These are phyloP conservation scores for Pythium chondricola DNA, from an alignment of 352 stramenopile species.

Conservation along the genomic window DNA sequence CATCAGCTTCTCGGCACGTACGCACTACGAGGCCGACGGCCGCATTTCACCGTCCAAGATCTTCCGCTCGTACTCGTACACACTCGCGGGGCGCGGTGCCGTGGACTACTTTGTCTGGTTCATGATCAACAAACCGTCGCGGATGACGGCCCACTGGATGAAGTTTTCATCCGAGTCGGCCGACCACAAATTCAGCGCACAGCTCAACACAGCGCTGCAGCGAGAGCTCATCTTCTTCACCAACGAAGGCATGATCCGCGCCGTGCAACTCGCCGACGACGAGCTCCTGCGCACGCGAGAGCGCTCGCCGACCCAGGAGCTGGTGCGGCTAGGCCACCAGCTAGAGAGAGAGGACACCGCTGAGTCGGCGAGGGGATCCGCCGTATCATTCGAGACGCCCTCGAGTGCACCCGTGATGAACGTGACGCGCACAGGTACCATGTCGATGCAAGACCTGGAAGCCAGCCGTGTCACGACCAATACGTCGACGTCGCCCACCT, in stretches of 20 bases:
- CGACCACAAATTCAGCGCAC: slow-evolving; percentile 77
- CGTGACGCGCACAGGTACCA: background rate
- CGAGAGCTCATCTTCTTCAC: slow-evolving; percentile 88
- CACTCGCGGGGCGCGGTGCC: slow-evolving; percentile 51
- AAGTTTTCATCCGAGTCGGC: slow-evolving; percentile 68
- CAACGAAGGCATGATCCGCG: slow-evolving; percentile 81
- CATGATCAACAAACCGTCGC: slow-evolving; percentile 67
- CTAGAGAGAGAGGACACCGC: slow-evolving; percentile 13
- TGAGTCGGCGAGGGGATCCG: slow-evolving; percentile 1
- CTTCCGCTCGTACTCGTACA: slow-evolving; percentile 68
- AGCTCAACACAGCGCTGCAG: slow-evolving; percentile 84
- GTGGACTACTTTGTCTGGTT: slow-evolving; percentile 86
- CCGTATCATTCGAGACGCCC: slow-evolving; percentile 4
- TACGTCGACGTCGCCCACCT: background rate
- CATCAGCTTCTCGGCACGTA: slow-evolving; percentile 58
- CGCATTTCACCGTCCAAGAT: slow-evolving; percentile 36
- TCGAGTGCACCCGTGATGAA: slow-evolving; percentile 13
- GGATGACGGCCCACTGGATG: slow-evolving; percentile 61
- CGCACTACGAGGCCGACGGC: slow-evolving; percentile 29
- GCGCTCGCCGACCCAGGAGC: slow-evolving; percentile 41
- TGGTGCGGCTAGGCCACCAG: slow-evolving; percentile 20
- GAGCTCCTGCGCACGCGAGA: slow-evolving; percentile 40
- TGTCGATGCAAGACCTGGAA: background rate
- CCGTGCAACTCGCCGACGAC: slow-evolving; percentile 64
- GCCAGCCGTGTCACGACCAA: background rate